phyloP scores from a whole-genome alignment of 352 stramenopile species.

The Blastocystis sp. region DNA sequence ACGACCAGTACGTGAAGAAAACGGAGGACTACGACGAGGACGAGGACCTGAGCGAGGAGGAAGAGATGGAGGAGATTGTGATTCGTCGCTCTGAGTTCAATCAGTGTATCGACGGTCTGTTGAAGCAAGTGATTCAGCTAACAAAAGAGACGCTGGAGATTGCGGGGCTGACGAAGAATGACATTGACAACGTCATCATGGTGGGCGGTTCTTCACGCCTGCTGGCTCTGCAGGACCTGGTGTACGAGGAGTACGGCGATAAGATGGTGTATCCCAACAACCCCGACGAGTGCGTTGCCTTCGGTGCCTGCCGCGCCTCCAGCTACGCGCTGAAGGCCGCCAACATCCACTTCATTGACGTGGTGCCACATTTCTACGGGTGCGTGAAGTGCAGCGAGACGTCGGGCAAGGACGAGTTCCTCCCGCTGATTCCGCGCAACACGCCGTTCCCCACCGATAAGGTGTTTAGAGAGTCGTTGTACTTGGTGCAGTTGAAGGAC shows the following conservation, averaged over 20 bases:
- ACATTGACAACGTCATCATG: slow-evolving; percentile 96
- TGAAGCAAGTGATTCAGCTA: slow-evolving; percentile 95
- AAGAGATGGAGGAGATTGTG: not conserved
- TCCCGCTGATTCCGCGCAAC: not conserved
- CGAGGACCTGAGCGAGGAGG: not conserved
- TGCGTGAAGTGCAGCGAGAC: not conserved
- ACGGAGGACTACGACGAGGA: not conserved
- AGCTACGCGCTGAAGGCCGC: not conserved
- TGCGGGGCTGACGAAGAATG: slow-evolving; percentile 87
- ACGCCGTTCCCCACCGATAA: not conserved
- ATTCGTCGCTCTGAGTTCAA: not conserved
- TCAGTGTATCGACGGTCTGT: not conserved
- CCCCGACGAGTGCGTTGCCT: slow-evolving; percentile 96
- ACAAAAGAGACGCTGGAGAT: slow-evolving; percentile 92
- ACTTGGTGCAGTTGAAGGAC: not conserved
- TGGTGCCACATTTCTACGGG: not conserved
- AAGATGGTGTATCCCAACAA: slow-evolving; percentile 86
- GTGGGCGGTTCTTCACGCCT: slow-evolving; percentile 96
- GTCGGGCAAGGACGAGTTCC: not conserved
- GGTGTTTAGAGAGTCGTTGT: not conserved
- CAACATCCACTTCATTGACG: not conserved
- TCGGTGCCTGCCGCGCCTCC: slow-evolving; percentile 80
- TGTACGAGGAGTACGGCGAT: slow-evolving; percentile 98
- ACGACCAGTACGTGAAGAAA: not conserved
- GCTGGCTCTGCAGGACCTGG: slow-evolving; percentile 77